Base-by-base conservation (phyloP, 2,329 filamentous ascomycete genomes). In the Pseudogymnoascus sp. region DNA sequence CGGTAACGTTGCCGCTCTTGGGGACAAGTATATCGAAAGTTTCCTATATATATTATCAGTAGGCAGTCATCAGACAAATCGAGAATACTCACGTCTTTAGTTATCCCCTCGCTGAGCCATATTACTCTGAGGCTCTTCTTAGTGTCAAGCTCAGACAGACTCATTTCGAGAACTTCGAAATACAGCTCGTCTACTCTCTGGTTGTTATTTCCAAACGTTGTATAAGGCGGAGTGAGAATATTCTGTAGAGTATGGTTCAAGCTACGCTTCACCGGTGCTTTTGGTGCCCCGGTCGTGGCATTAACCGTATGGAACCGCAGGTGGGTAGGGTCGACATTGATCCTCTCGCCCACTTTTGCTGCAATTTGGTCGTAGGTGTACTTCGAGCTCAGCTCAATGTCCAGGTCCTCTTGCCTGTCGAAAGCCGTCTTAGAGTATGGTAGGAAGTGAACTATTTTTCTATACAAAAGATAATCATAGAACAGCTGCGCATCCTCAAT, bases 131-230 rank as follows among this genome's bases (percentile, higher is more conserved):
- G 78, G 62, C 79, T 84, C 78, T 95, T 97, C 78, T 96, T 94
- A 62, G 90, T 94, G 71, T 99, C 94, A 44, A 96, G 81, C 74
- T 99, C 95, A 24, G 90, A 89, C 54, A 99, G 77, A 69, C 91
- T 96, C 79, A 97, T 96, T 65, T 99, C 94, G 40, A 99, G 78
- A 29, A 97, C 84, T 73, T 99, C 94, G 71, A 92, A 99, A 73
- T 87, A 97, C 60, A 99, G 79, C 0, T 88, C 84, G 74, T 97
- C 93, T 17, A 82, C 76, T 61, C 86, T 83, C 70, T 92, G 89
- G 33, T 81, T 85, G 62, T 83, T 82, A 67, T 86, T 89, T 59
- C 87, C 81, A 66, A 91, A 88, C 9, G 82, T 82, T 66, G 85
- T 85, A 60, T 89, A 90, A 60, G 87, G 84, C 9, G 89, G 87